Base-by-base conservation (phyloP, 2,329 filamentous ascomycete genomes). In the Fusarium sp. region DNA sequence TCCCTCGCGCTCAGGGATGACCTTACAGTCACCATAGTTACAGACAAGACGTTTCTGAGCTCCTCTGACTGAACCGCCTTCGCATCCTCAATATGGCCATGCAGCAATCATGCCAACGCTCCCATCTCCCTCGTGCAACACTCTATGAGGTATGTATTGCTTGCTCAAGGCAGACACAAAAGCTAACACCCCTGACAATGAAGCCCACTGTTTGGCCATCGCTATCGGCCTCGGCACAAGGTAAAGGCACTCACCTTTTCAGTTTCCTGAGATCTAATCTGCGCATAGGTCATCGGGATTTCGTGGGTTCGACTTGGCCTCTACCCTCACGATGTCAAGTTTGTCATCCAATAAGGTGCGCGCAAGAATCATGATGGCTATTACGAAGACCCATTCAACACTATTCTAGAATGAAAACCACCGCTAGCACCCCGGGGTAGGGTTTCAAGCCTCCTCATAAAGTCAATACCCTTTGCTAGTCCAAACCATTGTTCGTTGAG, bases 231-330 rank as follows among this genome's bases (percentile, higher is more conserved):
- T n/a, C 31, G 27, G 3, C 13, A 47, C 29, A 47, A 12, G 7
- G 17, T n/a, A 12, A 22, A 11, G 17, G n/a, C 6, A 47, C 20
- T 47, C 14, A 20, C 15, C 13, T 11, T 7, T 5, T 14, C 18
- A 20, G 5, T 20, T 27, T 4, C 4, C 7, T 12, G 2, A 5
- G 42, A 5, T 14, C 4, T 7, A 31, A 29, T 15, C n/a, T 17
- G 10, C 9, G 20, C 20, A 15, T 11, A 29, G 20, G 27, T 7
- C 4, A 47, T n/a, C 45, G 10, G n/a, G 20, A 31, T 47, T 47
- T 31, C 45, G 45, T n/a, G 18, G 9, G 20, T 17, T 47, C 20
- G 45, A 47, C 14, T 31, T 47, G 20, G n/a, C 20, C 27, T 10
- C 9, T 25, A 25, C n/a, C 27, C 15, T 29, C 9, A 14, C 9